phyloP scores from a whole-genome alignment of 116 monocot genomes.

The Papilionanthe hybrid region DNA sequence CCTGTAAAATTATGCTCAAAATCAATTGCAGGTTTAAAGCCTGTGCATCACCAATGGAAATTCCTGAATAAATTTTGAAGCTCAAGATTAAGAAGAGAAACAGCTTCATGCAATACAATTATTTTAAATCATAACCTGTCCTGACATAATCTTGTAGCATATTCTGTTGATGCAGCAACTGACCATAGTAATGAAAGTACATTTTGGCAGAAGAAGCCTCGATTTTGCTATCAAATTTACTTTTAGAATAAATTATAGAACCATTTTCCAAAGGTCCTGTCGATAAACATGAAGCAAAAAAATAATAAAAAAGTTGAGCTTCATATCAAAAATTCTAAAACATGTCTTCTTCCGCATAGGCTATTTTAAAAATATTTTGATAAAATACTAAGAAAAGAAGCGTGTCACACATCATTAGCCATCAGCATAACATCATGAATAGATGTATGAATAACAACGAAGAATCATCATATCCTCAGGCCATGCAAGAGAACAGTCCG shows the following conservation, averaged over 20 bases:
- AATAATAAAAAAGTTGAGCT: background rate
- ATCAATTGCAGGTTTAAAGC: conserved; percentile 1
- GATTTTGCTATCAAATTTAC: conserved; percentile 98
- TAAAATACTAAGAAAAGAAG: background rate
- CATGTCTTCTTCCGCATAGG: background rate
- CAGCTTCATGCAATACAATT: background rate
- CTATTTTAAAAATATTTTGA: background rate
- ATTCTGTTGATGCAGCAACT: conserved; percentile 98
- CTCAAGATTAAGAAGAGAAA: background rate
- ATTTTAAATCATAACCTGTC: conserved; percentile 61
- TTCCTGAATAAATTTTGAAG: background rate
- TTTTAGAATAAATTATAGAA: conserved; percentile 32
- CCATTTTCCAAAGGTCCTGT: conserved; percentile 66
- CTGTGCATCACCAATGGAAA: background rate
- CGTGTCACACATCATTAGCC: background rate
- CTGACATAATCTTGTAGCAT: conserved; percentile 99
- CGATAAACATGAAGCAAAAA: conserved; percentile 18
- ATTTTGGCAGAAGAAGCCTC: conserved; percentile 97
- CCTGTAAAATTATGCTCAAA: conserved; percentile 40
- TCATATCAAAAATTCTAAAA: conserved; percentile 2
- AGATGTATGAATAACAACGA: background rate
- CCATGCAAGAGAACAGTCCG: background rate
- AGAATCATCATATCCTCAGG: background rate
- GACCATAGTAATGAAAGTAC: conserved; percentile 99
- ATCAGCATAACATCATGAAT: background rate